A percentile compares a stretch with the other conserved stretches of the same genome.
Conservation (phyloP, 371 early-diverging fungal genomes). For the Mortierella sp. region DNA sequence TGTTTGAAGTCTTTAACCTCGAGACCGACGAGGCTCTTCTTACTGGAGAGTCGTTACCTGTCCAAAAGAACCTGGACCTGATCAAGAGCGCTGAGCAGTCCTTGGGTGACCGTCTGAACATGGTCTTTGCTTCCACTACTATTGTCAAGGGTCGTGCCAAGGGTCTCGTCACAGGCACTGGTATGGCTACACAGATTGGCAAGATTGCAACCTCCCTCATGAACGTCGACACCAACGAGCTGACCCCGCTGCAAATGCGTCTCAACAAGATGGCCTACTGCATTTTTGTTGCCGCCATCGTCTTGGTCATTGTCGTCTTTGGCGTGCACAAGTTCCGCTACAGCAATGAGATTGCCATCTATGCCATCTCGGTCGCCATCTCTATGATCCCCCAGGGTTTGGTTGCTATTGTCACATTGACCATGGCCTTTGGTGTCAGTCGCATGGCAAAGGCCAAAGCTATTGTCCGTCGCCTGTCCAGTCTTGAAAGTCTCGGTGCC, state of each 20-base stretch:
- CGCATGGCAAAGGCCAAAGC: constrained; percentile 91
- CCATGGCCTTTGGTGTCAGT: constrained; percentile 93
- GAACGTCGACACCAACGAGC: constrained; percentile 70
- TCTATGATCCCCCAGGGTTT: constrained; percentile 97
- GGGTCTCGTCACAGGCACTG: constrained; percentile 79
- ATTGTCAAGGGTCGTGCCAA: constrained; percentile 76
- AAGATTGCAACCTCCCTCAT: constrained; percentile 89
- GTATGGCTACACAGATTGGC: constrained; percentile 92
- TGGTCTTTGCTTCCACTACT: constrained; percentile 71
- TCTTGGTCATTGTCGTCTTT: constrained; percentile 81
- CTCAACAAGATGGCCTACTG: constrained; percentile 82
- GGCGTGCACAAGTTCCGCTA: constrained; percentile 71
- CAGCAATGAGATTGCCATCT: constrained; percentile 73
- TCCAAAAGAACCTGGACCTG: constrained; percentile 68
- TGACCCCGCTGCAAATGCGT: constrained; percentile 83
- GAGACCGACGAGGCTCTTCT: constrained; percentile 89
- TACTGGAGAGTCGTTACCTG: constrained; percentile 89
- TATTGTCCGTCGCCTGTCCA: constrained; percentile 89
- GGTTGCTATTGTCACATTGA: constrained; percentile 92
- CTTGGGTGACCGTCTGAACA: constrained; percentile 73
- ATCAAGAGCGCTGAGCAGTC: constrained; percentile 61
- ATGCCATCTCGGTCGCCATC: constrained; percentile 90
- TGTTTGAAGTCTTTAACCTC: constrained; percentile 87
- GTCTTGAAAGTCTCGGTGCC: constrained; percentile 92
- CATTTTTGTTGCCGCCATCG: constrained; percentile 75